phyloP scores from a whole-genome alignment of 139 green algal genomes.

The Pseudopediastrum boryanum region DNA sequence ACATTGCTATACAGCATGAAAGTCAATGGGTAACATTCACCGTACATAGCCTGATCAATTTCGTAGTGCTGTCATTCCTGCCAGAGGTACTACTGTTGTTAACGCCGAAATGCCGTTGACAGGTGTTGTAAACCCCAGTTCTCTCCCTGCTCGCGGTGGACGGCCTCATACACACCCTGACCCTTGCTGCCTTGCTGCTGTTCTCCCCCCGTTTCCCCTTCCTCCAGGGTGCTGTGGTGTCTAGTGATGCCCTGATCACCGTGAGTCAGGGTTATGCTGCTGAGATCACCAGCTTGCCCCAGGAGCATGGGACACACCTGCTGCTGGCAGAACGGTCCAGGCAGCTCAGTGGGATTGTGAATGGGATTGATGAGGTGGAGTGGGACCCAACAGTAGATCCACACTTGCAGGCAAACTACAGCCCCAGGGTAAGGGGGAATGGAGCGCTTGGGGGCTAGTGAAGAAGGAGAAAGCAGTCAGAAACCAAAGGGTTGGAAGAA shows the following conservation, averaged over 20 bases:
- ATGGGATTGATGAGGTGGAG: conserved; percentile 83
- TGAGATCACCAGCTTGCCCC: conserved; percentile 56
- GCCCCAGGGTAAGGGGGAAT: no score
- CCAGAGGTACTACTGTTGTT: no score
- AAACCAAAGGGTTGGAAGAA: no score
- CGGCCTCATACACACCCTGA: no score
- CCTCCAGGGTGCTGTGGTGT: conserved; percentile 72
- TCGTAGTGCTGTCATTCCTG: no score
- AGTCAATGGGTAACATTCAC: no score
- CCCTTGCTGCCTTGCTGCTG: not conserved
- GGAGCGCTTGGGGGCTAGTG: no score
- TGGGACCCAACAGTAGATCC: conserved; percentile 76
- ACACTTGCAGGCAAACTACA: conserved; percentile 57
- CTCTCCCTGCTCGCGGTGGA: not conserved
- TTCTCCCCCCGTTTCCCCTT: not conserved
- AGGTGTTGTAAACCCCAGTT: no score
- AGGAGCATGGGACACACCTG: conserved; percentile 57
- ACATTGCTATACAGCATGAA: no score
- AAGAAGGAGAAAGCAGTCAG: no score
- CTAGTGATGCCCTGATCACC: conserved; percentile 75
- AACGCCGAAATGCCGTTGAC: no score
- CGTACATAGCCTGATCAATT: no score
- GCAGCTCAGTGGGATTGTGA: conserved; percentile 78
- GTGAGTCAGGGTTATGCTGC: conserved; percentile 78
- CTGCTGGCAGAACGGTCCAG: conserved; percentile 54